A percentile compares a stretch with the other conserved stretches of the same genome.
Conservation (phyloP, 73 alveolate genomes). For the Paramecium octaurelia region DNA sequence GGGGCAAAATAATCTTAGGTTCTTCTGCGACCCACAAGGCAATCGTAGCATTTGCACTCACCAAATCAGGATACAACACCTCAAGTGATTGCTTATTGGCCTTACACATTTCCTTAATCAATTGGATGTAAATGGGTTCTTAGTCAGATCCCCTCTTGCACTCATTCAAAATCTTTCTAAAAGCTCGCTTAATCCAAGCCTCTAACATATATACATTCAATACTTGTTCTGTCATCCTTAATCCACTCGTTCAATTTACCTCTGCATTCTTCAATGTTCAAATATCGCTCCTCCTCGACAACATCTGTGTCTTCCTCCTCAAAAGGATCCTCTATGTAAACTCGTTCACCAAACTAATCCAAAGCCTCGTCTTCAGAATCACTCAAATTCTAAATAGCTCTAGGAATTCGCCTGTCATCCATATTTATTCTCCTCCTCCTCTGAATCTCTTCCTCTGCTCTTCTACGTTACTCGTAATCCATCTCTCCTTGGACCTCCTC, state of each 20-base stretch:
- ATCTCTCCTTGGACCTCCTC: constrained; percentile 78
- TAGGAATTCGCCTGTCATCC: constrained; percentile 74
- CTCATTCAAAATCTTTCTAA: background rate
- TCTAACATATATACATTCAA: background rate
- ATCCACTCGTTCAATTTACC: constrained; percentile 95
- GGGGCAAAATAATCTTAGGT: constrained; percentile 91
- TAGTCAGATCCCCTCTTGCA: background rate
- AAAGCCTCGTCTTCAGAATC: constrained; percentile 63
- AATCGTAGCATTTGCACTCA: constrained; percentile 72
- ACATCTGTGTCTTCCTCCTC: constrained; percentile 80
- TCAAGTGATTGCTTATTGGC: constrained; percentile 93
- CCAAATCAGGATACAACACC: constrained; percentile 78
- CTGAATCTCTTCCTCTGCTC: constrained; percentile 85
- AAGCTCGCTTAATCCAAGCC: constrained; percentile 36
- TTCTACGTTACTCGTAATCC: constrained; percentile 85
- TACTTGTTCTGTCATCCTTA: constrained; percentile 84
- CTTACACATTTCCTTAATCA: constrained; percentile 94
- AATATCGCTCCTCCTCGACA: constrained; percentile 77
- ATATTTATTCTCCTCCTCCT: constrained; percentile 70
- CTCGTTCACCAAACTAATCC: constrained; percentile 14
- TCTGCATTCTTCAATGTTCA: constrained; percentile 90
- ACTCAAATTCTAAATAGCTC: constrained; percentile 85
- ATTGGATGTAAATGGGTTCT: constrained; percentile 75
- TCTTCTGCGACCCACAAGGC: constrained; percentile 97
- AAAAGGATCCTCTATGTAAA: constrained; percentile 65